phyloP scores from a whole-genome alignment of 129 eudicot genomes.

The Pseudognaphalium luteoalbum region DNA sequence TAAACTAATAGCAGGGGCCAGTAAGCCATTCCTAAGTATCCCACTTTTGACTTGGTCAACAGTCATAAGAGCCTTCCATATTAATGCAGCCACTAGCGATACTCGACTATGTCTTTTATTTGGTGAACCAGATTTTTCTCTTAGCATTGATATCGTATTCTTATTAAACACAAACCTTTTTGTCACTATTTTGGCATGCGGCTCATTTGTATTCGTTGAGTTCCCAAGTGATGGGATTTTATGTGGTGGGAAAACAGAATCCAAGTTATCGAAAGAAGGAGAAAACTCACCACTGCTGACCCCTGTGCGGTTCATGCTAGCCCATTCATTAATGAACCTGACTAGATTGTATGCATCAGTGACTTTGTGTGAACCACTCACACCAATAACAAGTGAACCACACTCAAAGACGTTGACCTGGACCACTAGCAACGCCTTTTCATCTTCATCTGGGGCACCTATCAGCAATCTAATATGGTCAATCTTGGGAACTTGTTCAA shows the following conservation, averaged over 20 bases:
- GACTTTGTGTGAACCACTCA: conserved; percentile 44
- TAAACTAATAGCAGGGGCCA: conserved; percentile 31
- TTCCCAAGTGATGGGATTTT: not conserved
- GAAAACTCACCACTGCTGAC: not conserved
- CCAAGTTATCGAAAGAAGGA: conserved; percentile 27
- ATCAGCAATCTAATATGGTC: conserved; percentile 32
- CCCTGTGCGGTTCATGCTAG: conserved; percentile 18
- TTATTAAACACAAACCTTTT: conserved; percentile 31
- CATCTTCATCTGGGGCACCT: conserved; percentile 12
- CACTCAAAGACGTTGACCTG: conserved; percentile 48
- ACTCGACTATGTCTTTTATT: conserved; percentile 28
- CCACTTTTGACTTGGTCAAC: conserved; percentile 21
- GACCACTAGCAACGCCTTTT: conserved; percentile 29
- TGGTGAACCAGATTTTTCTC: conserved; percentile 17
- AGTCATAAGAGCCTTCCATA: conserved; percentile 34
- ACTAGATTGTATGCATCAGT: conserved; percentile 36
- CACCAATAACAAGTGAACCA: conserved; percentile 50
- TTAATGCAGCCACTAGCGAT: conserved; percentile 25
- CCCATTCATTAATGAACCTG: conserved; percentile 41
- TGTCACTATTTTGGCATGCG: not conserved
- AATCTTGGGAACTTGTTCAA: conserved; percentile 15
- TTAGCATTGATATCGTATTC: conserved; percentile 24
- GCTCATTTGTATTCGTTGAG: not conserved
- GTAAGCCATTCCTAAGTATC: conserved; percentile 13
- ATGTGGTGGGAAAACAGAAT: conserved; percentile 22